Evolutionary conservation across 306 rosid genomes (phyloP).

Genomic region (Sphenostylis stenocarpa): DNA sequence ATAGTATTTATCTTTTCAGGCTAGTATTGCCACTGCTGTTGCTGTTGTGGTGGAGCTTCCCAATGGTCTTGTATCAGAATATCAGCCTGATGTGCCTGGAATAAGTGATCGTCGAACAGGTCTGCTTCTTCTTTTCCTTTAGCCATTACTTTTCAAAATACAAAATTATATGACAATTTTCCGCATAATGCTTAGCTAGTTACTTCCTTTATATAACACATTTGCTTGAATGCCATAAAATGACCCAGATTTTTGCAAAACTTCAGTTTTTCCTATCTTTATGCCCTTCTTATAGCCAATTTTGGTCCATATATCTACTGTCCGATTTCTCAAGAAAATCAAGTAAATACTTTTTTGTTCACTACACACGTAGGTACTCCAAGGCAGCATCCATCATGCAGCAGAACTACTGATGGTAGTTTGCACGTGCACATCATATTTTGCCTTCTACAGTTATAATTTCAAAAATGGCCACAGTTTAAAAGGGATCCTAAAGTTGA

Average conservation of each 20-base stretch:
- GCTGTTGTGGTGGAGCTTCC: neutral
- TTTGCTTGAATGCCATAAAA: neutral
- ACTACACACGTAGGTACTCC: neutral
- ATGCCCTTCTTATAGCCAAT: neutral
- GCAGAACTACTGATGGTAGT: neutral
- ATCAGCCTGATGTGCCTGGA: neutral
- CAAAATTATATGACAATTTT: no score
- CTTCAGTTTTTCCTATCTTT: neutral
- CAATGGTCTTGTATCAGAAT: neutral
- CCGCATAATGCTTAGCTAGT: neutral
- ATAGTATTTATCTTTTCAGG: neutral
- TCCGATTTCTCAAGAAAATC: neutral
- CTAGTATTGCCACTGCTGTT: neutral
- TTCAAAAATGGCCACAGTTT: neutral
- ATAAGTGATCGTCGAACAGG: neutral
- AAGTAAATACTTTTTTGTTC: neutral
- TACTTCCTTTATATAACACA: neutral
- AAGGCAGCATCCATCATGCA: neutral
- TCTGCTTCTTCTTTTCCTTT: neutral
- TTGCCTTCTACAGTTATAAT: neutral
- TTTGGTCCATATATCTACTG: neutral
- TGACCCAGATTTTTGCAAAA: neutral
- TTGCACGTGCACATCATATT: neutral
- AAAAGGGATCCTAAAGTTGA: neutral
- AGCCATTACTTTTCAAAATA: no score